Evolutionary conservation across 2,329 filamentous ascomycete species (phyloP).

Genomic region (Neofusicoccum ribis): DNA sequence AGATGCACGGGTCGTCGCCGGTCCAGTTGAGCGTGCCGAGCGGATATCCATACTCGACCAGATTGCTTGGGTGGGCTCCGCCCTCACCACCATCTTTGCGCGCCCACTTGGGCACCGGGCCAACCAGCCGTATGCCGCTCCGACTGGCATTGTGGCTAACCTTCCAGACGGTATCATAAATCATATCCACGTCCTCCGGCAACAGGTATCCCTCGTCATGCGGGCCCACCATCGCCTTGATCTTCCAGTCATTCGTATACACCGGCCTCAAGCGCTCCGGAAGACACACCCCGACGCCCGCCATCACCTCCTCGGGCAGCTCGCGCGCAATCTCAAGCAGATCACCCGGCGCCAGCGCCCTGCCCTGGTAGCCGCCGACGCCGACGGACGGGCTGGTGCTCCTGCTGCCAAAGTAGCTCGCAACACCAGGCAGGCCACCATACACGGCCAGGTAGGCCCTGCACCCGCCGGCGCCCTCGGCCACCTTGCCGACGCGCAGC

Average conservation of each 20-base stretch:
- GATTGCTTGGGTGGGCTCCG: conserved; percentile 62
- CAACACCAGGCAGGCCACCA: conserved; percentile 55
- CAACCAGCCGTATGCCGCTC: conserved; percentile 61
- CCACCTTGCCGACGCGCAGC: conserved; percentile 57
- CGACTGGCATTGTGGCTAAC: conserved; percentile 63
- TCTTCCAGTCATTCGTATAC: conserved; percentile 54
- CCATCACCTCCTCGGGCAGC: conserved; percentile 30
- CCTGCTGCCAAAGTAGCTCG: conserved; percentile 60
- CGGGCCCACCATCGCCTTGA: conserved; percentile 57
- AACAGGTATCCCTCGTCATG: conserved; percentile 57
- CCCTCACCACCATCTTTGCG: conserved; percentile 62
- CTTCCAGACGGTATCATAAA: conserved; percentile 60
- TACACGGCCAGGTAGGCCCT: conserved; percentile 60
- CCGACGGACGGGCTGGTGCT: conserved; percentile 59
- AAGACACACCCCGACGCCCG: conserved; percentile 33
- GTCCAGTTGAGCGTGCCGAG: conserved; percentile 62
- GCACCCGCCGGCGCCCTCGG: conserved; percentile 45
- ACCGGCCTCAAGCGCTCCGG: conserved; percentile 49
- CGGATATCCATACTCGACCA: conserved; percentile 57
- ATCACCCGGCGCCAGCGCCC: conserved; percentile 56
- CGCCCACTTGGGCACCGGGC: conserved; percentile 60
- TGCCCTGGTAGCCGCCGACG: conserved; percentile 62
- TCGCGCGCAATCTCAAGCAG: conserved; percentile 45
- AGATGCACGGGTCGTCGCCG: conserved; percentile 62
- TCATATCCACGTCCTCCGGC: conserved; percentile 55